phyloP scores from a whole-genome alignment of 129 eudicot genomes.

The Arctium lappa region DNA sequence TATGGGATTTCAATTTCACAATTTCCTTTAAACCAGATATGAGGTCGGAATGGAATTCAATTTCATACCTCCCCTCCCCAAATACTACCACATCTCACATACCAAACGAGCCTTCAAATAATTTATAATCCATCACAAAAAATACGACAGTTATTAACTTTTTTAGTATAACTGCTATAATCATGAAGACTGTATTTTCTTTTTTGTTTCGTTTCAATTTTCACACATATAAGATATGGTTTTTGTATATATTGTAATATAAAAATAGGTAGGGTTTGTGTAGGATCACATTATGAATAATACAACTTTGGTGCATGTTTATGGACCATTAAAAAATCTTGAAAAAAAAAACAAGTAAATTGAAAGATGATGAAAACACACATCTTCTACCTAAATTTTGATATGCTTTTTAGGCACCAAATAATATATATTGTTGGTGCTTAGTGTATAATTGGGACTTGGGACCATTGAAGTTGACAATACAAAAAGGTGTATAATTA shows the following conservation, averaged over 20 bases:
- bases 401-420: constrained; percentile 21
- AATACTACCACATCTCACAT: not conserved
- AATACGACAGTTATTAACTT: not conserved
- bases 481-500: not conserved
- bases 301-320: constrained; percentile 16
- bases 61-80: not conserved
- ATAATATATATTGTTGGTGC: constrained; percentile 6
- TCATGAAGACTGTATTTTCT: not conserved
- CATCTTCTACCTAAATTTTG: constrained; percentile 11
- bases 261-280: not conserved
- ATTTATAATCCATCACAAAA: not conserved
- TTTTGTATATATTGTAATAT: not conserved
- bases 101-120: not conserved
- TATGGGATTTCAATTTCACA: not conserved
- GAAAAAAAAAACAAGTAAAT: constrained; percentile 1
- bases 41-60: not conserved
- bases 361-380: constrained; percentile 3
- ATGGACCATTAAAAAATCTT: constrained; percentile 4
- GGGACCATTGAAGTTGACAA: constrained; percentile 8
- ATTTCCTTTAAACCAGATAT: not conserved
- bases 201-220: not conserved
- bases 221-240: not conserved
- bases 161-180: not conserved
- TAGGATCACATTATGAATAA: constrained; percentile 14
- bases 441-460: constrained; percentile 3